These are phyloP conservation scores for Metschnikowia kunwiensis DNA, from an alignment of 805 yeast species.

Conservation along the genomic window DNA sequence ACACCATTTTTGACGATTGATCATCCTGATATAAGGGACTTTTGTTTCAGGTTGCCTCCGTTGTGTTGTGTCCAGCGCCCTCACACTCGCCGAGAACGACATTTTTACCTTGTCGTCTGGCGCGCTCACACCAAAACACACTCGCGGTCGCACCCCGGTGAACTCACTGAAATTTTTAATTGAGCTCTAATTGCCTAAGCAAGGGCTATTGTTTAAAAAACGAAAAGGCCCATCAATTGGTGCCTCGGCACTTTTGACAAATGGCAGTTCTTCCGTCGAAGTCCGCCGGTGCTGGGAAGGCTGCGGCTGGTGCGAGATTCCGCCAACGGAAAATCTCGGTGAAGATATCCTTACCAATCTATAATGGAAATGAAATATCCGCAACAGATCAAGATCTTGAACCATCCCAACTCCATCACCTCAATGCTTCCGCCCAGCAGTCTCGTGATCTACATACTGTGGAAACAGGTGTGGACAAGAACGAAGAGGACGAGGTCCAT, in stretches of 20 bases:
- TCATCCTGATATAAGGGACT: constrained; percentile 3
- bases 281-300: constrained; percentile 29
- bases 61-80: constrained; percentile 14
- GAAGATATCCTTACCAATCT: constrained; percentile 77
- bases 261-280: constrained; percentile 44
- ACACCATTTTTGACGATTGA: constrained; percentile 3
- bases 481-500: constrained; percentile 96
- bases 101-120: constrained; percentile 17
- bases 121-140: constrained; percentile 9
- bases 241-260: constrained; percentile 16
- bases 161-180: neutral
- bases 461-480: constrained; percentile 97
- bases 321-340: constrained; percentile 94
- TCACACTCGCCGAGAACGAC: constrained; percentile 18
- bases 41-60: constrained; percentile 4
- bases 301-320: constrained; percentile 62
- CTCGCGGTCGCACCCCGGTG: constrained; percentile 5
- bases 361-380: constrained; percentile 76
- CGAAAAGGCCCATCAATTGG: constrained; percentile 7
- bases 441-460: constrained; percentile 85
- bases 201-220: constrained; percentile 5
- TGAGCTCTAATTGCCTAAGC: neutral
- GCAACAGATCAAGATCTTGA: constrained; percentile 57
- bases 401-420: constrained; percentile 42
- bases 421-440: constrained; percentile 49